Evolutionary conservation across 192 early-diverging fungal species (phyloP).

Genomic region (Phlyctochytrium arcticum): DNA sequence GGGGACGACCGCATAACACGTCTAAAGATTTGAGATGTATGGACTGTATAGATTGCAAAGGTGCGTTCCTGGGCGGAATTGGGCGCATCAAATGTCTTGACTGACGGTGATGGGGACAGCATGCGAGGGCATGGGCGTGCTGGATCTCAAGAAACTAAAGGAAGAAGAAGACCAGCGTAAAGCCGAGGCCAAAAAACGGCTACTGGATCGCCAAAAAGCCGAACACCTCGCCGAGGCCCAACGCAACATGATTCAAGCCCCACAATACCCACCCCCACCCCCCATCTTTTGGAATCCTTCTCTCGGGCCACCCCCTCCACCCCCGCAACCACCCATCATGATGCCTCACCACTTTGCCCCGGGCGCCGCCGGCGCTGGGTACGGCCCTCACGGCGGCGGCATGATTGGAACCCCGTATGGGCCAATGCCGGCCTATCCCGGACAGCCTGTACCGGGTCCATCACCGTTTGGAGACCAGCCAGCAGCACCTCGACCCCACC

Average conservation of each 20-base stretch:
- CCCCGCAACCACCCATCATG: not conserved
- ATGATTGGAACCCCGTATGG: no score
- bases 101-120: not conserved
- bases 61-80: not conserved
- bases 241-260: not conserved
- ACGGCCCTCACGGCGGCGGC: no score
- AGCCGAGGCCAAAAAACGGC: not conserved
- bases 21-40: slow-evolving; percentile 7
- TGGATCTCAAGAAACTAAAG: not conserved
- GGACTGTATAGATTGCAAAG: slow-evolving; percentile 24
- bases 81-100: no score
- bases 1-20: not conserved
- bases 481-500: not conserved
- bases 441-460: not conserved
- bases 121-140: slow-evolving; percentile 2
- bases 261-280: not conserved
- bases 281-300: not conserved
- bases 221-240: not conserved
- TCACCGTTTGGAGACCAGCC: not conserved
- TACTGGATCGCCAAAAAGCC: not conserved
- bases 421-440: not conserved
- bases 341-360: not conserved
- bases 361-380: not conserved
- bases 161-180: not conserved
- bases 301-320: not conserved